Conservation (phyloP, 768 basidiomycete species). For the Naganishia vishniacii region DNA sequence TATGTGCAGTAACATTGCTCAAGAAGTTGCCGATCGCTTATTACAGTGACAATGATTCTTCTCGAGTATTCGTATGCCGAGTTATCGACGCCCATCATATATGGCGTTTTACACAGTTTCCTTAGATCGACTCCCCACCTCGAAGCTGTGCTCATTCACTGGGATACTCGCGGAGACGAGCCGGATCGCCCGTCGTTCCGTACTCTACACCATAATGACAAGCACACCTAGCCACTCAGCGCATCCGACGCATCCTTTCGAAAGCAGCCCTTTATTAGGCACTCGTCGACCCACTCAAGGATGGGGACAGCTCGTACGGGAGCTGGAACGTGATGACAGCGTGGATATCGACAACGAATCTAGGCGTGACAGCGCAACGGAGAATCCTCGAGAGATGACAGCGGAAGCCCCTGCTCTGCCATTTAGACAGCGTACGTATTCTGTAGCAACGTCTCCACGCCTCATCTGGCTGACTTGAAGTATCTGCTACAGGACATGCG, state of each 20-base stretch:
- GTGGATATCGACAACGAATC: background rate
- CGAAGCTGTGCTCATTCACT: too few species aligned
- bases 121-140: too few species aligned
- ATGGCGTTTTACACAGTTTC: too few species aligned
- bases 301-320: conserved; percentile 7
- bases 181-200: too few species aligned
- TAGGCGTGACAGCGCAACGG: background rate
- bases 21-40: too few species aligned
- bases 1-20: too few species aligned
- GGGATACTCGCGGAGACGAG: too few species aligned
- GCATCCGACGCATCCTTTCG: background rate
- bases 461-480: background rate
- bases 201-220: background rate
- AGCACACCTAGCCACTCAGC: background rate
- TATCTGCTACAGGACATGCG: background rate
- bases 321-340: background rate
- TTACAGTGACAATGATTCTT: too few species aligned
- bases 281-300: conserved; percentile 4
- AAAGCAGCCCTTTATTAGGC: conserved; percentile 12
- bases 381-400: background rate
- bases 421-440: too few species aligned
- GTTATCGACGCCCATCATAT: too few species aligned
- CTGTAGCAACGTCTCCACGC: background rate
- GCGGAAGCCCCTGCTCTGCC: too few species aligned
- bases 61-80: too few species aligned